Base-by-base conservation (phyloP, 176 grass and related monocot species). In the Lolium rigidum region DNA sequence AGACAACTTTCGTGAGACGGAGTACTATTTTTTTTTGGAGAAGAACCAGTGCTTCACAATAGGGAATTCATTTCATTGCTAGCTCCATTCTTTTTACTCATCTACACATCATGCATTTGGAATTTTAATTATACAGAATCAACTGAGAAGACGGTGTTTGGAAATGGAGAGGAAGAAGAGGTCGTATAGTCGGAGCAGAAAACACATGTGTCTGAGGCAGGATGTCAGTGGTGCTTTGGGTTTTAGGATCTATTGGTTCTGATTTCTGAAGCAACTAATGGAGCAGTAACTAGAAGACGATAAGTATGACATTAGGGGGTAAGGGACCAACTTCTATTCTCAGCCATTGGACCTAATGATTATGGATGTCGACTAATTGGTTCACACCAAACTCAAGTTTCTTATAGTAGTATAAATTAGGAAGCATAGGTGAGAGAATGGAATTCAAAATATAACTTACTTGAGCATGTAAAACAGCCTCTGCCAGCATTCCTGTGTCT, bases 391-490 rank as follows among this genome's bases (percentile, higher is more conserved):
- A 66, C 63, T 16, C 26, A 35, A 7, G 26, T 66, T 66, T 66
- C 13, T 37, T 66, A 7, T 66, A 68, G 6, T 49, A 63, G 68
- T 79, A 77, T 68, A 28, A 77, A 76, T n/a, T 77, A 68, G 72
- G 24, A 55, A 59, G 46, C 51, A 84, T 46, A 79, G 50, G 74
- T 65, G 76, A 67, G 70, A 43, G 9, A 76, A 87, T 60, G n/a
- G 4, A 69, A 82, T 65, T 69, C 41, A 86, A 78, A n/a, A 83
- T 8, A 72, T 28, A 80, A 82, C 92, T 90, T 91, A 99, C 97
- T 82, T 99, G 94, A 91, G 97, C 76, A 91, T 99, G 97, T 77
- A 99, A 89, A 83, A 99, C 97, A 50, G 94, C 92, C 80, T 99
- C 97, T 12, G 94, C 88, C 52, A 99, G 74, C 97, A 99, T 99